These are phyloP conservation scores for Colletotrichum aenigma DNA, from an alignment of 2,329 filamentous ascomycete species.

Conservation along the genomic window DNA sequence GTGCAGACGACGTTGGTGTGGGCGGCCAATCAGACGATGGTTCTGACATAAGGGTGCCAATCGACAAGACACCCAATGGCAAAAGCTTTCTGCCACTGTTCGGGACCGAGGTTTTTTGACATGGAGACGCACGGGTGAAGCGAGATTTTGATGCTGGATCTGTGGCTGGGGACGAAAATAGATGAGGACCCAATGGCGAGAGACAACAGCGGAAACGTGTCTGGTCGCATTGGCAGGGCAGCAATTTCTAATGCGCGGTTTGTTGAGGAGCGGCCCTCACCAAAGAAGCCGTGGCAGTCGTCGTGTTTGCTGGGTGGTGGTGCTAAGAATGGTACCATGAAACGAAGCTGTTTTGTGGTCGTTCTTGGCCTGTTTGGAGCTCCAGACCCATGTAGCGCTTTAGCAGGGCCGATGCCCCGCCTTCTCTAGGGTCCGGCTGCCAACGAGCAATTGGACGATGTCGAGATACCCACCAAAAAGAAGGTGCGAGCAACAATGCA, in stretches of 20 bases:
- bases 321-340: constrained; percentile 4
- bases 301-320: background rate
- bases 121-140: background rate
- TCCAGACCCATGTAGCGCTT: background rate
- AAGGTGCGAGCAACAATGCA: constrained; percentile 4
- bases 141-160: background rate
- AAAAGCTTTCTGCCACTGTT: background rate
- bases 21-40: constrained; percentile 7
- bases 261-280: constrained; percentile 19
- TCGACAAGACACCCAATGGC: background rate
- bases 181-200: constrained; percentile 8
- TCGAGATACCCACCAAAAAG: constrained; percentile 15
- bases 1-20: background rate
- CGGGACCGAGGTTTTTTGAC: background rate
- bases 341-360: constrained; percentile 2
- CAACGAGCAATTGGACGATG: background rate
- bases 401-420: constrained; percentile 18
- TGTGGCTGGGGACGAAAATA: background rate
- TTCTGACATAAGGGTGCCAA: background rate
- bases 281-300: background rate
- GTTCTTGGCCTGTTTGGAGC: constrained; percentile 5
- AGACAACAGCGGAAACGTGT: constrained; percentile 12
- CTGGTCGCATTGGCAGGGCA: constrained; percentile 7
- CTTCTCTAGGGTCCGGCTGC: background rate
- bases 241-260: constrained; percentile 11